These are phyloP conservation scores for Rhododendron ovatum DNA, from an alignment of 148 eudicot species.

Conservation along the genomic window DNA sequence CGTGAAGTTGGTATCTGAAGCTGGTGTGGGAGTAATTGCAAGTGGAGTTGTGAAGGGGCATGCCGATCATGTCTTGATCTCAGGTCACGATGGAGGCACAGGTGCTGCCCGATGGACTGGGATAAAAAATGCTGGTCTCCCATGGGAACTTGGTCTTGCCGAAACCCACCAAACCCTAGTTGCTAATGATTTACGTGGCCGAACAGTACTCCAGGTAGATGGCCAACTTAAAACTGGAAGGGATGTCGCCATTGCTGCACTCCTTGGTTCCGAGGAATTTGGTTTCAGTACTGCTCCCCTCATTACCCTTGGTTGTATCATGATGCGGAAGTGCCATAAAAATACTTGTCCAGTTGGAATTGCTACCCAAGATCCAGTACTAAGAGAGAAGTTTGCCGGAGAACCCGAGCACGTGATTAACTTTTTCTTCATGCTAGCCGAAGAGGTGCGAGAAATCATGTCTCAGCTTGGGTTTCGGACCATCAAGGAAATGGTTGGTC, in stretches of 20 bases:
- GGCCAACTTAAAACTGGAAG: conserved; percentile 97
- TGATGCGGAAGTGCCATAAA: conserved; percentile 99
- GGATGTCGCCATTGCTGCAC: conserved; percentile 96
- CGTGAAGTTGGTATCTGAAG: conserved; percentile 93
- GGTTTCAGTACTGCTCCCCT: conserved; percentile 99
- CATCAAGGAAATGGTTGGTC: conserved; percentile 90
- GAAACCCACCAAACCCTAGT: conserved; percentile 99
- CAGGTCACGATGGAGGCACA: conserved; percentile 99
- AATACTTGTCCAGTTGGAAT: conserved; percentile 99
- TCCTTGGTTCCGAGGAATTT: conserved; percentile 97
- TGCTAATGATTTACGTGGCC: conserved; percentile 93
- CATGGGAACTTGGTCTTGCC: conserved; percentile 99
- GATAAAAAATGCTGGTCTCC: conserved; percentile 96
- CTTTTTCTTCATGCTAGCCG: conserved; percentile 97
- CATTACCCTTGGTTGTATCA: conserved; percentile 93
- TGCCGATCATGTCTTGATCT: conserved; percentile 91
- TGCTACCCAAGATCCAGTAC: conserved; percentile 98
- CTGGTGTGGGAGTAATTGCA: conserved; percentile 98
- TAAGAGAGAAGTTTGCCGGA: conserved; percentile 92
- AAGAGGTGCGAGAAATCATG: conserved; percentile 96
- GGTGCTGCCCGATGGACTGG: conserved; percentile 99
- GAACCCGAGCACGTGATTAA: conserved; percentile 97
- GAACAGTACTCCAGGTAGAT: conserved; percentile 84
- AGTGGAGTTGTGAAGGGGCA: conserved; percentile 94
- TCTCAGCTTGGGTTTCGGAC: conserved; percentile 80